Conservation (phyloP, 768 basidiomycete species). For the Podaxis sp. region DNA sequence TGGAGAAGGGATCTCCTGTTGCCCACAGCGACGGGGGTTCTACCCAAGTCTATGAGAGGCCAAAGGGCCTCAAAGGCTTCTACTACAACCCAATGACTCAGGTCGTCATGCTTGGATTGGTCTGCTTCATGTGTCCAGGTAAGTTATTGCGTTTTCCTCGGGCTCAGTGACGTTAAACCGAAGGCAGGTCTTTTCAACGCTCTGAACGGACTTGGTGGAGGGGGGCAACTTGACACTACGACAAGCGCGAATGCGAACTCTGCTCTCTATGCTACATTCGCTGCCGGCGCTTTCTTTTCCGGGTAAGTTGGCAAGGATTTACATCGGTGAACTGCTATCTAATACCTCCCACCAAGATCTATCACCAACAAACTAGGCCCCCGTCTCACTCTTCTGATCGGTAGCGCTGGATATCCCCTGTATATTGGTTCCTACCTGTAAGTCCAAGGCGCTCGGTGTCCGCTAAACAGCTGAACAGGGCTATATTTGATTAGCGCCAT, state of each 20-base stretch:
- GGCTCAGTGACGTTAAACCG: not conserved
- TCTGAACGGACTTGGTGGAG: slow-evolving; percentile 73
- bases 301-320: slow-evolving; percentile 40
- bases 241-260: slow-evolving; percentile 68
- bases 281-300: slow-evolving; percentile 38
- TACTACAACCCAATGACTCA: slow-evolving; percentile 60
- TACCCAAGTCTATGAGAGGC: slow-evolving; percentile 38
- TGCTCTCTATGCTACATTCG: slow-evolving; percentile 56
- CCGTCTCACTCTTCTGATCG: slow-evolving; percentile 64
- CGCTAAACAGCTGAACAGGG: not conserved
- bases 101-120: slow-evolving; percentile 60
- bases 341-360: slow-evolving; percentile 36
- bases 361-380: slow-evolving; percentile 77
- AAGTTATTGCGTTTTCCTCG: slow-evolving; percentile 16
- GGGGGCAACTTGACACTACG: slow-evolving; percentile 62
- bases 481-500: slow-evolving; percentile 38
- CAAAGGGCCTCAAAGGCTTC: slow-evolving; percentile 46
- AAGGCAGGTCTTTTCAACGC: slow-evolving; percentile 70
- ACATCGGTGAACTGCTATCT: not conserved
- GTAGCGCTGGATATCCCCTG: slow-evolving; percentile 69
- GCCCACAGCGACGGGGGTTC: slow-evolving; percentile 20
- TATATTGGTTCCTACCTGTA: slow-evolving; percentile 73
- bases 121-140: slow-evolving; percentile 63
- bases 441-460: slow-evolving; percentile 18
- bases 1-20: slow-evolving; percentile 1